These are phyloP conservation scores for Ophiostoma quercus DNA, from an alignment of 2,329 filamentous ascomycete species.

Conservation along the genomic window DNA sequence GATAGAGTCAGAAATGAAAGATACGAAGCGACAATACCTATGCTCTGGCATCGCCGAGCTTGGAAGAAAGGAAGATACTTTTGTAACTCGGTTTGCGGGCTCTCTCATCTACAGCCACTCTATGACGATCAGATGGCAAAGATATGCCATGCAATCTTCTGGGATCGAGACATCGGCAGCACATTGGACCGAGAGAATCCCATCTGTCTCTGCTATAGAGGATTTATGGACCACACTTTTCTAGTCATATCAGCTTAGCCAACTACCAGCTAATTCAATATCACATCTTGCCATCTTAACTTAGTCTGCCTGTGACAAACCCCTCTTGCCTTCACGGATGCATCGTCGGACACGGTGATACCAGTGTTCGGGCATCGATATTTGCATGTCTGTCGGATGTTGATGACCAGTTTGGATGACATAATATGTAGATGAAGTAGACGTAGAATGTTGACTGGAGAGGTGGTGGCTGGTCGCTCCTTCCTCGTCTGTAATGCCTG, in stretches of 20 bases:
- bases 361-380: not conserved
- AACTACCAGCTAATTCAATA: not conserved
- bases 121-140: no score
- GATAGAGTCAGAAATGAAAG: no score
- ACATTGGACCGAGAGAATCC: no score
- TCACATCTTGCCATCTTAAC: not conserved
- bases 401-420: not conserved
- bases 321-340: not conserved
- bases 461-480: not conserved
- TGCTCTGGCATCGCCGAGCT: no score
- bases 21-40: no score
- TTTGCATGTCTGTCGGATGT: not conserved
- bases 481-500: constrained; percentile 1
- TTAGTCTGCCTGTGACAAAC: not conserved
- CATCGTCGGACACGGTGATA: not conserved
- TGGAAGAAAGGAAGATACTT: no score
- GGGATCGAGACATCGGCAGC: no score
- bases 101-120: no score
- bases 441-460: not conserved
- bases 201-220: not conserved
- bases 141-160: no score
- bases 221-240: not conserved
- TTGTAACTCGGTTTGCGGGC: no score
- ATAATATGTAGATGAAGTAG: not conserved
- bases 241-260: not conserved